Evolutionary conservation across 495 filamentous ascomycete species (phyloP).

Genomic region (Paragyromitra xinjiangensis): DNA sequence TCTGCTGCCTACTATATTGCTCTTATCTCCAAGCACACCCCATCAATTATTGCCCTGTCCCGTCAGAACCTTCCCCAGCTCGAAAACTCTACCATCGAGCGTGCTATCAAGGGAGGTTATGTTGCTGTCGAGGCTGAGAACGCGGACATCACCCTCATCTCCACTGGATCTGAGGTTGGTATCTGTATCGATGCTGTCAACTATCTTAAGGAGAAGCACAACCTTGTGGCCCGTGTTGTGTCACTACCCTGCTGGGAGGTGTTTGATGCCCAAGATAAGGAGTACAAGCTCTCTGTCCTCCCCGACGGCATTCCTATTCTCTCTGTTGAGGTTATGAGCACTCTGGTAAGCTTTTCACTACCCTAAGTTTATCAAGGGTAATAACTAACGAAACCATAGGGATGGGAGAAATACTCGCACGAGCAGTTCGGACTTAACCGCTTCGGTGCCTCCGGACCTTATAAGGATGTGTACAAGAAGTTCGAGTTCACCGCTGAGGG

Average conservation of each 20-base stretch:
- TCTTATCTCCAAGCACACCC: constrained; percentile 88
- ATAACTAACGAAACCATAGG: constrained; percentile 61
- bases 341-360: constrained; percentile 59
- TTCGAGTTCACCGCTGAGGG: constrained; percentile 99
- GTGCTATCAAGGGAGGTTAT: constrained; percentile 93
- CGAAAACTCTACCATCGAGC: constrained; percentile 86
- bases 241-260: constrained; percentile 98
- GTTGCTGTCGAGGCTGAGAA: constrained; percentile 82
- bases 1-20: constrained; percentile 97
- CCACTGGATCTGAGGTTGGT: constrained; percentile 94
- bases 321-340: constrained; percentile 93
- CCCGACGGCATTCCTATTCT: constrained; percentile 94
- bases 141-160: constrained; percentile 88
- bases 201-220: constrained; percentile 87
- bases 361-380: not conserved
- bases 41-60: constrained; percentile 90
- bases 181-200: constrained; percentile 92
- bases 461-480: constrained; percentile 99
- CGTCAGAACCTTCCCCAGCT: constrained; percentile 99
- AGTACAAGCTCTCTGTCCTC: constrained; percentile 87
- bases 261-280: constrained; percentile 92
- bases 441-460: constrained; percentile 94
- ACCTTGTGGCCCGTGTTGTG: constrained; percentile 87
- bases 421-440: constrained; percentile 99
- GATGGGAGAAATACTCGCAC: constrained; percentile 98